phyloP scores from a whole-genome alignment of 371 early-diverging fungal species.

The Sporodiniella umbellata region DNA sequence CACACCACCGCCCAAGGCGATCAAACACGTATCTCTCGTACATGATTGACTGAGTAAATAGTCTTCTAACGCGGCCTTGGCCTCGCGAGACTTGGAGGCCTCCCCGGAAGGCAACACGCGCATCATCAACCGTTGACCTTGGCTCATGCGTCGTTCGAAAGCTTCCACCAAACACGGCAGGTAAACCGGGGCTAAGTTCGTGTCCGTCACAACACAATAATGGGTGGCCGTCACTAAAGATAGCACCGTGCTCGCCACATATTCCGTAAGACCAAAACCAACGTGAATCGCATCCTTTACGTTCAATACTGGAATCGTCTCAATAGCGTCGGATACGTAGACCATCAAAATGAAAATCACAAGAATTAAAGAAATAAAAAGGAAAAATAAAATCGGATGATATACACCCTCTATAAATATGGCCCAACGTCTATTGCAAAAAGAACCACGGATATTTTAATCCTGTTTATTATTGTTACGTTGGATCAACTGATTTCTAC shows the following conservation, averaged over 20 bases:
- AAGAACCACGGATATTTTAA: too few relatives aligned
- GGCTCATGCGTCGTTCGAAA: conserved; percentile 4
- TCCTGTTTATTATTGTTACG: too few relatives aligned
- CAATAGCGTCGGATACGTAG: not conserved
- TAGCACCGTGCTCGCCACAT: conserved; percentile 67
- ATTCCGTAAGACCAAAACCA: conserved; percentile 70
- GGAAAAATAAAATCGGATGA: too few relatives aligned
- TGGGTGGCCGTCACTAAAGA: conserved; percentile 56
- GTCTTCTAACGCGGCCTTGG: conserved; percentile 84
- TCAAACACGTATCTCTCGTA: conserved; percentile 85
- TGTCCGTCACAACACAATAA: conserved; percentile 85
- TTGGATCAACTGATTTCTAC: too few relatives aligned
- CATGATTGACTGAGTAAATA: conserved; percentile 75
- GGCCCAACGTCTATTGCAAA: too few relatives aligned
- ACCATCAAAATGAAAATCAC: too few relatives aligned
- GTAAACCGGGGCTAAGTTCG: conserved; percentile 72
- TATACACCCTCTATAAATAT: too few relatives aligned
- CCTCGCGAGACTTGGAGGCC: conserved; percentile 73
- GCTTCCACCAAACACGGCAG: not conserved
- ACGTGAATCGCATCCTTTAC: conserved; percentile 37
- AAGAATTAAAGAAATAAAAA: too few relatives aligned
- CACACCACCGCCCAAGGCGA: conserved; percentile 95
- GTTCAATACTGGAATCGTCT: conserved; percentile 20
- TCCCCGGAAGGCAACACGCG: conserved; percentile 86
- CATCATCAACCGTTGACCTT: conserved; percentile 56